Conservation (phyloP, 1,139 yeast genomes). For the Blastobotrys serpentis region DNA sequence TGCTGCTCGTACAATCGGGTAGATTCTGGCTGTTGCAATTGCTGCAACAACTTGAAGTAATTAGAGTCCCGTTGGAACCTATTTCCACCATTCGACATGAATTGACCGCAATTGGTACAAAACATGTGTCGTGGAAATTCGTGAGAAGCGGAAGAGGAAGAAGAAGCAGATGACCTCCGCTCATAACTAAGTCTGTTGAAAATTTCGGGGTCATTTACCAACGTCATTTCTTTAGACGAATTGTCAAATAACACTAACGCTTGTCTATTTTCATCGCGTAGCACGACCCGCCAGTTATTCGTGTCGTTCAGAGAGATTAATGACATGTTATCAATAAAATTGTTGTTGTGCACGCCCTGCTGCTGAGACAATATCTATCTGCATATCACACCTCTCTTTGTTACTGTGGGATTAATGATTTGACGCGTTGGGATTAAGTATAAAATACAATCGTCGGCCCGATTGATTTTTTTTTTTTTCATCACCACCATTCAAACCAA, state of each 20-base stretch:
- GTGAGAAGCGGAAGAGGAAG: background rate
- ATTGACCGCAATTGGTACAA: slow-evolving; percentile 34
- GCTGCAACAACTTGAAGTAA: slow-evolving; percentile 35
- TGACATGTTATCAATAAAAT: background rate
- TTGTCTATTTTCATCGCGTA: slow-evolving; percentile 33
- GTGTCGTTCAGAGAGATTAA: background rate
- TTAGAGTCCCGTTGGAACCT: slow-evolving; percentile 25
- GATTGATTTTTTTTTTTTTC: background rate
- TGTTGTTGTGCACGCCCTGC: background rate
- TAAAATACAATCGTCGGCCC: background rate
- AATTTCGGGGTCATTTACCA: slow-evolving; percentile 31
- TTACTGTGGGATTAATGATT: background rate
- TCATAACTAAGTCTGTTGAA: background rate
- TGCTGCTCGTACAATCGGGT: no score
- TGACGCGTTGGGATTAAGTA: background rate
- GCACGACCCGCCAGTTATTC: slow-evolving; percentile 14
- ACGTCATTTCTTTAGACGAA: slow-evolving; percentile 31
- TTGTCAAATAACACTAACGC: slow-evolving; percentile 38
- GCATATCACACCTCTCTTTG: slow-evolving; percentile 2
- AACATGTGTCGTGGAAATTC: slow-evolving; percentile 5
- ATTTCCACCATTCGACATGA: slow-evolving; percentile 13
- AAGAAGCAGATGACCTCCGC: background rate
- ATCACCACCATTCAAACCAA: background rate
- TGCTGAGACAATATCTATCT: background rate
- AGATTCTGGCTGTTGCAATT: slow-evolving; percentile 8